Evolutionary conservation across 345 rosid genomes (phyloP).

Genomic region (Syzygium grande): DNA sequence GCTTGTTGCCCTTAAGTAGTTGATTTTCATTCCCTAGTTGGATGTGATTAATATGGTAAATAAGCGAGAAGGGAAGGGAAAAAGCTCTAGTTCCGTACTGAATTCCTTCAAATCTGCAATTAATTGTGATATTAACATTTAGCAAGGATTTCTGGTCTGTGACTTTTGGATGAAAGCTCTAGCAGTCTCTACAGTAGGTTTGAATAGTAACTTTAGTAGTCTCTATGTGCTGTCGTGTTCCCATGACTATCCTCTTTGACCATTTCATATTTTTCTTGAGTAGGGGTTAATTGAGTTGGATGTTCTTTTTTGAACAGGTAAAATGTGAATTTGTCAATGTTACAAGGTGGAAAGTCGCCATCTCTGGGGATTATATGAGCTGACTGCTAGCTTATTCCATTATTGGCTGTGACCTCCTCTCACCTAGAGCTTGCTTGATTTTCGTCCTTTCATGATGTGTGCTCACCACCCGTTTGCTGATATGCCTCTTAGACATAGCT

Average conservation of each 20-base stretch:
- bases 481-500: too few relatives aligned
- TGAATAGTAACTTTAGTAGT: background rate
- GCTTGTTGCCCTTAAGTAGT: too few relatives aligned
- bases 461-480: too few relatives aligned
- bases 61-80: background rate
- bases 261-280: background rate
- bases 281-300: background rate
- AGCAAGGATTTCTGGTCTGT: background rate
- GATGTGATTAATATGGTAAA: background rate
- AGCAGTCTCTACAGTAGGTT: background rate
- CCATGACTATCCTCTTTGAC: background rate
- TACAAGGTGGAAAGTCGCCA: slow-evolving; percentile 87
- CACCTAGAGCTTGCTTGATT: too few relatives aligned
- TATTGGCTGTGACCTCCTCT: too few relatives aligned
- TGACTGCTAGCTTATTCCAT: background rate
- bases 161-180: background rate
- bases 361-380: slow-evolving; percentile 94
- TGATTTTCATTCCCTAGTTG: background rate
- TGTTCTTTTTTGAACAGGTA: slow-evolving; percentile 36
- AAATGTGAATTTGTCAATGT: slow-evolving; percentile 81
- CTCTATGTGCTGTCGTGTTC: background rate
- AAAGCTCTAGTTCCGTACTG: background rate
- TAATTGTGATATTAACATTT: background rate
- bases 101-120: background rate
- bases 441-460: too few relatives aligned